A percentile compares a stretch with the other conserved stretches of the same genome.
phyloP scores from a whole-genome alignment of 2,329 filamentous ascomycete species.

The Cordyceps militaris region DNA sequence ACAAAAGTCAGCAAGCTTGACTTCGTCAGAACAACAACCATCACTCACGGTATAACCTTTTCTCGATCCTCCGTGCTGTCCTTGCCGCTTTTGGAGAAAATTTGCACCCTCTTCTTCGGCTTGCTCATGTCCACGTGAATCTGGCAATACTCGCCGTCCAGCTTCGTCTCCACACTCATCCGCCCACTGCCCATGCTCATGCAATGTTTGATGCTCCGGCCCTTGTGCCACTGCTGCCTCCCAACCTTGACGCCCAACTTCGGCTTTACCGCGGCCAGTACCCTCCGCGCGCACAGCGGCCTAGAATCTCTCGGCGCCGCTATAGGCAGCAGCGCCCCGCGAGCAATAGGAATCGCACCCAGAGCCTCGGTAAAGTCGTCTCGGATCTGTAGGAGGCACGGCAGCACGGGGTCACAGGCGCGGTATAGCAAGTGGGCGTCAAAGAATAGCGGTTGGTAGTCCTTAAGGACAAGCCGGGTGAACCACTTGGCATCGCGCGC shows the following conservation, averaged over 20 bases:
- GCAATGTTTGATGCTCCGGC: slow-evolving; percentile 67
- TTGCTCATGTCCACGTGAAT: slow-evolving; percentile 68
- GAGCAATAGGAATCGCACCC: slow-evolving; percentile 38
- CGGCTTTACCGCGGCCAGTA: slow-evolving; percentile 39
- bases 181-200: slow-evolving; percentile 53
- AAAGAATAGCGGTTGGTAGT: slow-evolving; percentile 60
- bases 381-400: slow-evolving; percentile 62
- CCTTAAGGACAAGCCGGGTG: slow-evolving; percentile 70
- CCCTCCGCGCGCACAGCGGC: slow-evolving; percentile 14
- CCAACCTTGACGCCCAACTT: slow-evolving; percentile 56
- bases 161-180: slow-evolving; percentile 72
- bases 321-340: slow-evolving; percentile 16
- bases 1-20: slow-evolving; percentile 13
- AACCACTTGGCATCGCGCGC: slow-evolving; percentile 81
- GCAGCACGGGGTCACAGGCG: slow-evolving; percentile 62
- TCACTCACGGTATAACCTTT: slow-evolving; percentile 47
- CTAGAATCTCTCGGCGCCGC: background rate
- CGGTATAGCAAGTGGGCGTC: slow-evolving; percentile 49
- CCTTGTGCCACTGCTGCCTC: slow-evolving; percentile 57
- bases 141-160: slow-evolving; percentile 88
- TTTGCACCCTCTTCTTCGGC: slow-evolving; percentile 53
- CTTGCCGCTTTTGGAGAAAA: slow-evolving; percentile 90
- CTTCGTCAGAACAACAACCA: background rate
- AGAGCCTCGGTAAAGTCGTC: slow-evolving; percentile 59
- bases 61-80: slow-evolving; percentile 70